Conservation (phyloP, 495 filamentous ascomycete genomes). For the Aspergillus cavernicola region DNA sequence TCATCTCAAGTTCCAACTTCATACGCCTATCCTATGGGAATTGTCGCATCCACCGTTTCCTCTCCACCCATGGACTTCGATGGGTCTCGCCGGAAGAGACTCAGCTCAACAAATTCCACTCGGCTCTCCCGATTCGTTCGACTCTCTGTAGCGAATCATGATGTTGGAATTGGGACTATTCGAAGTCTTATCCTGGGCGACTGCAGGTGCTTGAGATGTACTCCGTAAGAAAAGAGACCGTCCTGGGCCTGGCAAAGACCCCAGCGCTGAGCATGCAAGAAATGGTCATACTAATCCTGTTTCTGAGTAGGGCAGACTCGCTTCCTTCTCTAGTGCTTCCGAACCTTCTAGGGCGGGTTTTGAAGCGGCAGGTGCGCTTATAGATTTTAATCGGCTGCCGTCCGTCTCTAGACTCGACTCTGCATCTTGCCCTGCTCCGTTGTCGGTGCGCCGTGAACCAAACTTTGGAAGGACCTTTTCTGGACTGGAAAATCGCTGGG, state of each 20-base stretch:
- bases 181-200: neutral
- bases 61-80: constrained; percentile 10
- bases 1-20: neutral
- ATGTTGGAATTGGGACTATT: neutral
- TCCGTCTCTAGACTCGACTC: too few relatives aligned
- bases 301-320: too few relatives aligned
- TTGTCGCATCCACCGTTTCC: constrained; percentile 3
- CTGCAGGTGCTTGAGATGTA: neutral
- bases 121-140: neutral
- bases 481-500: neutral
- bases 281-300: too few relatives aligned
- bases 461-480: neutral
- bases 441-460: neutral
- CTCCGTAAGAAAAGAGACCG: neutral
- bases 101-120: neutral
- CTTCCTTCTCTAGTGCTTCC: constrained; percentile 7
- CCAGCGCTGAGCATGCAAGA: neutral
- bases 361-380: constrained; percentile 18
- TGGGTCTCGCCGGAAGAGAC: neutral
- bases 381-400: constrained; percentile 2
- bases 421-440: constrained; percentile 9
- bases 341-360: constrained; percentile 13
- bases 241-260: neutral
- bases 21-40: neutral
- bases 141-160: constrained; percentile 2